Evolutionary conservation across 768 basidiomycete genomes (phyloP).

Genomic region (Tricholoma sp.): DNA sequence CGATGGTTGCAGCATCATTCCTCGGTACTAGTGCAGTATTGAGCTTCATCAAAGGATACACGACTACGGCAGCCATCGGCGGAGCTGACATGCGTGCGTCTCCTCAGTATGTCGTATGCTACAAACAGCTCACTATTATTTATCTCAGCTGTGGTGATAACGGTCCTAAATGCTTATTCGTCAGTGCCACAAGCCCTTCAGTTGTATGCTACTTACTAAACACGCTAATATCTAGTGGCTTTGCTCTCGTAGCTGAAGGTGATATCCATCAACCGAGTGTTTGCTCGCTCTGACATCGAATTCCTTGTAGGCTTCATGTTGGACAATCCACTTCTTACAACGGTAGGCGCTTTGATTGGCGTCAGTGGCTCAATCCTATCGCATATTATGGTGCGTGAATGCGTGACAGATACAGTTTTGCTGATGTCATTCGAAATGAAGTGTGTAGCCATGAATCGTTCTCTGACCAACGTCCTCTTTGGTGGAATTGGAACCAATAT

Average conservation of each 20-base stretch:
- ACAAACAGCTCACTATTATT: constrained; percentile 3
- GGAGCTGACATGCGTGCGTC: constrained; percentile 89
- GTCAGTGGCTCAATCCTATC: constrained; percentile 89
- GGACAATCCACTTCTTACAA: constrained; percentile 79
- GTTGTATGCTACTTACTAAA: neutral
- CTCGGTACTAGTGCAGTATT: constrained; percentile 67
- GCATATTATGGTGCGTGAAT: constrained; percentile 75
- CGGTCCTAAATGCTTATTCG: constrained; percentile 87
- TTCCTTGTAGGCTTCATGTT: constrained; percentile 68
- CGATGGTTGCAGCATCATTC: constrained; percentile 73
- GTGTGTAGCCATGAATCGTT: constrained; percentile 93
- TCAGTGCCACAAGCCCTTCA: constrained; percentile 18
- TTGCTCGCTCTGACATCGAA: neutral
- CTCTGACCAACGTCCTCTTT: constrained; percentile 79
- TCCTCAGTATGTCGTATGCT: neutral
- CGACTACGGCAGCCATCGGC: constrained; percentile 87
- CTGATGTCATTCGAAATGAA: constrained; percentile 22
- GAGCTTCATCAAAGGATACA: constrained; percentile 83
- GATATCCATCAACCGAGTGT: neutral
- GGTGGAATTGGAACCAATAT: constrained; percentile 70
- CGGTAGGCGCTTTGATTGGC: constrained; percentile 82
- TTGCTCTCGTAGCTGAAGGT: constrained; percentile 88
- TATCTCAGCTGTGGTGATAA: constrained; percentile 76
- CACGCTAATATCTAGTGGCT: constrained; percentile 40
- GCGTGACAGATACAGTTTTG: neutral